Evolutionary conservation across 2,329 filamentous ascomycete species (phyloP), one percentile per base, ranked within the genome.

Genomic region (Colletotrichum costaricense): DNA sequence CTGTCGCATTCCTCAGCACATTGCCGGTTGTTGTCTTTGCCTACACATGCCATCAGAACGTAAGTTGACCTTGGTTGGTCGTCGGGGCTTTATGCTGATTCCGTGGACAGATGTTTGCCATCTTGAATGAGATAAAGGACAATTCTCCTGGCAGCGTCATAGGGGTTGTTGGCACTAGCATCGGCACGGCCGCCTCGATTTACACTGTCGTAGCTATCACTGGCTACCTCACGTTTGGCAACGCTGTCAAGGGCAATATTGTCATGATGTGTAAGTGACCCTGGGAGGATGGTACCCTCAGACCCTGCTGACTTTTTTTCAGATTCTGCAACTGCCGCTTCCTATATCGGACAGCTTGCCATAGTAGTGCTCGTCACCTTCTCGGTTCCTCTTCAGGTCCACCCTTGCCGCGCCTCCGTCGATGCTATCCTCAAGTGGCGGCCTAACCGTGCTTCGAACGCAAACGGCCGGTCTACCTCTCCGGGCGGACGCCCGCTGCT

Each of bases 1-100:
- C 94, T 3, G 87, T 97, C 11, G 90, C 93, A 46, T 92, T 93
- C 7, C 87, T 99, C 66, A 95, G 94, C 77, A 95, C 94, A 75
- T 91, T 99, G 76, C 97, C 97, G 0, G 95, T 99, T 66, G 95
- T 98, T 69, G 94, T 99, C 2, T 99, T 99, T 86, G 97, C 96
- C n/a, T 99, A 98, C 82, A 99, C 97, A 1, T 99, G 97, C 81
- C 97, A 99, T 83, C 97, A 99, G 80, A 99, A 99, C 81, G 94
- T 97, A 85, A 76, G 90, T 80, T 8, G 24, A 5, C 14, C 5
- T 14, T 22, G 14, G 2, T 42, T 24, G 26, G 35, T 56, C 22
- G 59, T 6, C 30, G 59, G 24, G 52, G 2, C 1, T 19, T 2
- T 52, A 65, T 78, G 68, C 82, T 85, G 74, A 84, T 77, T 68